These are phyloP conservation scores for Populus trichocarpa DNA, from an alignment of 441 rosid species.

Conservation along the genomic window DNA sequence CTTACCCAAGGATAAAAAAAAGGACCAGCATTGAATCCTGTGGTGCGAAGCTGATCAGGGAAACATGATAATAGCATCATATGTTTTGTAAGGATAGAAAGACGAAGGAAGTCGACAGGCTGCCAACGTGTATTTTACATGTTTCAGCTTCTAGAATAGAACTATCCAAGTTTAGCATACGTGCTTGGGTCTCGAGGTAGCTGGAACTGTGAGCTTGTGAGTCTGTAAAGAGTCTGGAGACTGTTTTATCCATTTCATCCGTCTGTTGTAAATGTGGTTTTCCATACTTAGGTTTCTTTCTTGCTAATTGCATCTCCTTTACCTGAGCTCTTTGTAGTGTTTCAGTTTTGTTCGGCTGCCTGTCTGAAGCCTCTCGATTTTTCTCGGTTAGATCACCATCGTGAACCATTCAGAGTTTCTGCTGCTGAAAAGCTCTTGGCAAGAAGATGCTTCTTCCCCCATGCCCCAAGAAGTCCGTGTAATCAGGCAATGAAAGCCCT, in stretches of 20 bases:
- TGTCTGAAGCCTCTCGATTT: not conserved
- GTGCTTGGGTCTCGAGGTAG: constrained; percentile 20
- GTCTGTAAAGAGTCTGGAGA: constrained; percentile 29
- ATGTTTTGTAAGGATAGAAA: constrained; percentile 20
- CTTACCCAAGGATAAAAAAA: constrained; percentile 8
- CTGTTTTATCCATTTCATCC: constrained; percentile 1
- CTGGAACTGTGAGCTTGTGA: constrained; percentile 25
- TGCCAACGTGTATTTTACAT: constrained; percentile 10
- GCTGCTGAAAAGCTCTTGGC: not conserved
- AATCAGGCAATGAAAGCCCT: too few relatives aligned
- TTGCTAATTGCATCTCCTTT: not conserved
- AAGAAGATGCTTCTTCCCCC: not conserved
- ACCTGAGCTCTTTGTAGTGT: not conserved
- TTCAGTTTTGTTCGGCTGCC: not conserved
- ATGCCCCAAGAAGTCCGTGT: not conserved
- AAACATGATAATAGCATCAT: constrained; percentile 14
- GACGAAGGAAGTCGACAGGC: constrained; percentile 16
- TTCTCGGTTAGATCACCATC: not conserved
- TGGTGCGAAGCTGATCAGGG: constrained; percentile 25
- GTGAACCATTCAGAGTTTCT: not conserved
- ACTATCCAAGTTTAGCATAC: constrained; percentile 17
- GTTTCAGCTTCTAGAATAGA: constrained; percentile 33
- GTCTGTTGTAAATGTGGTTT: constrained; percentile 34
- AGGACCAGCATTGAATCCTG: constrained; percentile 12
- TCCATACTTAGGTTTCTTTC: not conserved